Base-by-base conservation (phyloP, 192 early-diverging fungal genomes). In the Ambispora gerdemannii region DNA sequence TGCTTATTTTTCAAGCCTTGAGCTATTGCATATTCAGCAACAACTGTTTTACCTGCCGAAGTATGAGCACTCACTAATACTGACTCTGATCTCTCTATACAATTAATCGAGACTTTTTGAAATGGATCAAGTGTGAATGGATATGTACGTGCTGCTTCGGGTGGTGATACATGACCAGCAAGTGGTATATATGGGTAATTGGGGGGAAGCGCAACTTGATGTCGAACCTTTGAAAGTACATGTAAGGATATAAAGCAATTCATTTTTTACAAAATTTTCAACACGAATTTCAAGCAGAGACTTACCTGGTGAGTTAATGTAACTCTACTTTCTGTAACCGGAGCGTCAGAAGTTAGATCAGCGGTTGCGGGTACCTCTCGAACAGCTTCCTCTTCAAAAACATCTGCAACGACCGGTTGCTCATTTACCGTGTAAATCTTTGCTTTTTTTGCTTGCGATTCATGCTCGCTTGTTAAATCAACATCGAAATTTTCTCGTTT, bases 21-120 rank as follows among this genome's bases (percentile, higher is more conserved):
- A 0, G 95, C 96, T 74, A 98, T 98, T 0, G 96, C 96, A 77
- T 97, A 98, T 75, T 98, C 96, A n/a, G 96, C 96, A 28, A 98
- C 92, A 2, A 98, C 96, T 0, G 96, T 98, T 75, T 98, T 98
- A 66, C 96, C 96, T 17, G 96, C 96, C 43, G 91, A 93, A 1
- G 96, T 98, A 62, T 98, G 96, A 0, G 96, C 96, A 50, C 91
- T 87, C 0, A 98, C 95, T 36, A 98, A 76, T n/a, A 98, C 95
- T 2, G 92, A 94, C 75, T 98, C 96, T 43, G 87, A 84, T 72
- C 93, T 82, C 72, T 97, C 84, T 59, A 98, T 98, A 56, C 90
- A 93, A 75, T 86, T 81, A 25, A 97, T 90, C 2, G 96, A 85
- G 19, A 90, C 90, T 35, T 86, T 81, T 78, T 98, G 96, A 82